Conservation (phyloP, 2,329 filamentous ascomycete species). For the Ophiobolus disseminans region DNA sequence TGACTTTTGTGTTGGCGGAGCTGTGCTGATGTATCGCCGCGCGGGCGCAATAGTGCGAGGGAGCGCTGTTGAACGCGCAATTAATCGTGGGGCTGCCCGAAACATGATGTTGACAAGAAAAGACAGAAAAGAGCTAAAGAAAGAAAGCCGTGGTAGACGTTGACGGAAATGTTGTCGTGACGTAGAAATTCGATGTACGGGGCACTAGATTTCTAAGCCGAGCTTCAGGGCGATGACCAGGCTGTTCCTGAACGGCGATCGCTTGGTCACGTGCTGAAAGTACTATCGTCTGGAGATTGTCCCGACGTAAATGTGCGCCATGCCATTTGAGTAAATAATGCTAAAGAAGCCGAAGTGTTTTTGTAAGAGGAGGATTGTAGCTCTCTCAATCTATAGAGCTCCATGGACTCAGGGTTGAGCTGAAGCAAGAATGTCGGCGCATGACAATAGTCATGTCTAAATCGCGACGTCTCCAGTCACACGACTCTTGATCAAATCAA, state of each 20-base stretch:
- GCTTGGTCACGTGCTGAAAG: constrained; percentile 1
- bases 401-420: too few relatives aligned
- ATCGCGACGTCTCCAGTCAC: too few relatives aligned
- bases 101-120: constrained; percentile 55
- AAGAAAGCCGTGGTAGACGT: constrained; percentile 26
- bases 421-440: too few relatives aligned
- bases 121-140: constrained; percentile 21
- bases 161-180: constrained; percentile 12
- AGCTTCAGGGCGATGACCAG: background rate
- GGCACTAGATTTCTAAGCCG: constrained; percentile 33
- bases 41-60: constrained; percentile 48
- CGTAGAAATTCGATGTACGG: constrained; percentile 28
- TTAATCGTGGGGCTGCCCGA: constrained; percentile 57
- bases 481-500: too few relatives aligned
- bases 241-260: too few relatives aligned
- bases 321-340: too few relatives aligned
- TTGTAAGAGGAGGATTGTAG: too few relatives aligned
- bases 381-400: too few relatives aligned
- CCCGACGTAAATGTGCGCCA: too few relatives aligned
- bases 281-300: background rate
- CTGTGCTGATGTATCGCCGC: constrained; percentile 64
- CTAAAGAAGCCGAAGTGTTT: too few relatives aligned
- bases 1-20: constrained; percentile 68
- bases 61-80: constrained; percentile 42
- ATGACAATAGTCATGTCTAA: too few relatives aligned